These are phyloP conservation scores for Populus davidiana DNA, from an alignment of 345 rosid genomes.

Conservation along the genomic window DNA sequence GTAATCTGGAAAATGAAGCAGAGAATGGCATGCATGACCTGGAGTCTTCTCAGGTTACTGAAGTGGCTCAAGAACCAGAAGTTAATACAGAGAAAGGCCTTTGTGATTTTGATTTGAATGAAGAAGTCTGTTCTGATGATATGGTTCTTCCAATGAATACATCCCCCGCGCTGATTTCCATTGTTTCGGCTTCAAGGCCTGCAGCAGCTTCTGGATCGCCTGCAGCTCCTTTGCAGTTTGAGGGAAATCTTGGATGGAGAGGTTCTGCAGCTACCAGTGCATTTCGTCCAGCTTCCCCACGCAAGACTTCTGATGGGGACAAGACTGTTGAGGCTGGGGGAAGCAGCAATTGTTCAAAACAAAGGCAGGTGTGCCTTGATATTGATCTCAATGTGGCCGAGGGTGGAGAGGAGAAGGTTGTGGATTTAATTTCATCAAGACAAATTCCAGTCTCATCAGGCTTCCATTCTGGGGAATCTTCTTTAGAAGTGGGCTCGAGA, in stretches of 20 bases:
- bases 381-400: conserved; percentile 85
- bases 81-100: conserved; percentile 48
- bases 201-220: conserved; percentile 54
- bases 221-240: conserved; percentile 59
- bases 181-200: conserved; percentile 60
- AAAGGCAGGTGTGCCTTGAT: conserved; percentile 46
- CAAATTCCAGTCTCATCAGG: conserved; percentile 51
- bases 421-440: conserved; percentile 41
- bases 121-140: conserved; percentile 74
- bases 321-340: conserved; percentile 36
- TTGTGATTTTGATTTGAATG: conserved; percentile 78
- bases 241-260: conserved; percentile 69
- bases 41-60: conserved; percentile 57
- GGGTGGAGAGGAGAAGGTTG: conserved; percentile 64
- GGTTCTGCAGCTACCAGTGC: conserved; percentile 75
- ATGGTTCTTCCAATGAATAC: conserved; percentile 46
- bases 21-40: conserved; percentile 43
- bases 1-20: conserved; percentile 31
- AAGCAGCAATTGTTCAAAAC: conserved; percentile 40
- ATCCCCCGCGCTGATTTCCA: conserved; percentile 45
- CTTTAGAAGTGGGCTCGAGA: conserved; percentile 51
- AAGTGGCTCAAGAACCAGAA: conserved; percentile 52
- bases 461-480: conserved; percentile 57
- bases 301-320: conserved; percentile 41
- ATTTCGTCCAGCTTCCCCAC: conserved; percentile 65